Conservation (phyloP, 176 grass and related monocot species). For the Tillandsia leiboldiana region DNA sequence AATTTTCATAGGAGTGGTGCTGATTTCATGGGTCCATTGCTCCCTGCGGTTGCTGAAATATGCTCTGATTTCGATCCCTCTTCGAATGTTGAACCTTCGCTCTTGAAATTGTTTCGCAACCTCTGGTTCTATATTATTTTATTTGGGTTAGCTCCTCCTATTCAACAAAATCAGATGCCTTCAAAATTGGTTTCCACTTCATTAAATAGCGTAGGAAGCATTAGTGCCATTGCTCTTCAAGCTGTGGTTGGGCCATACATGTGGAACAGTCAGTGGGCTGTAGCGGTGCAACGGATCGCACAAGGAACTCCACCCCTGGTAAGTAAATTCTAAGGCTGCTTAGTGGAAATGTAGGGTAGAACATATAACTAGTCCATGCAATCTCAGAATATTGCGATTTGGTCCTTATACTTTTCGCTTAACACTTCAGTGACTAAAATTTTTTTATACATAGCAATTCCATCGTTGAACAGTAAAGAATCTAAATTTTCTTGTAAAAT, state of each 20-base stretch:
- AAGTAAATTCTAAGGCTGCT: constrained; percentile 24
- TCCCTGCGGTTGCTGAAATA: constrained; percentile 94
- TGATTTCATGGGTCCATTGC: constrained; percentile 90
- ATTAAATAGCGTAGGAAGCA: constrained; percentile 46
- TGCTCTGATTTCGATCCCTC: constrained; percentile 98
- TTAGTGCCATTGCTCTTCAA: constrained; percentile 65
- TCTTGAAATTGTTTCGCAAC: constrained; percentile 92
- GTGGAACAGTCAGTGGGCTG: constrained; percentile 77
- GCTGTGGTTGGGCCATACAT: constrained; percentile 95
- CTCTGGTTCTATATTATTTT: constrained; percentile 99
- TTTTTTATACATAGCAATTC: too few species aligned
- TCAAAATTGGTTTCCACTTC: constrained; percentile 72
- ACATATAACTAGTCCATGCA: too few species aligned
- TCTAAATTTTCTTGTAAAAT: too few species aligned
- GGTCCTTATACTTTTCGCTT: too few species aligned
- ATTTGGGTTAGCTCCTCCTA: constrained; percentile 88
- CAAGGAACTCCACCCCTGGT: constrained; percentile 93
- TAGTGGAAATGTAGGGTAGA: background rate
- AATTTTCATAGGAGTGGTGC: constrained; percentile 79
- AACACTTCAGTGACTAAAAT: too few species aligned
- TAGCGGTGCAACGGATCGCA: constrained; percentile 78
- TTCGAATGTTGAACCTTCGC: constrained; percentile 75
- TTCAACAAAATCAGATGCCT: constrained; percentile 64
- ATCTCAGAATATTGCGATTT: too few species aligned
- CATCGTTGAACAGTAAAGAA: too few species aligned